phyloP scores from a whole-genome alignment of 768 basidiomycete genomes.

The Termitomyces sp. region DNA sequence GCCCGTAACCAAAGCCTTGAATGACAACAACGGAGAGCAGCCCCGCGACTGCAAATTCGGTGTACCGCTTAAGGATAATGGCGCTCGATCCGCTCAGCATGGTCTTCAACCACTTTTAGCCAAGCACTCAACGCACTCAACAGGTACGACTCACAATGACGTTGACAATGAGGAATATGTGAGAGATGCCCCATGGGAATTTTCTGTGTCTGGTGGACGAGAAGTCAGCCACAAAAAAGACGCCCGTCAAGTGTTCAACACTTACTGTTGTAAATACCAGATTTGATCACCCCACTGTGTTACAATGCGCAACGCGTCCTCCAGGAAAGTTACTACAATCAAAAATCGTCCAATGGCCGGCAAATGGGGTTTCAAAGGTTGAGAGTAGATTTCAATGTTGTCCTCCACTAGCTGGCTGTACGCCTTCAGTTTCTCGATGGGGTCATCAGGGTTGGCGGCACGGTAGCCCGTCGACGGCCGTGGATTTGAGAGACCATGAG shows the following conservation, averaged over 20 bases:
- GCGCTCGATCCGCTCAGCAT: constrained; percentile 86
- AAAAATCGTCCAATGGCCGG: constrained; percentile 94
- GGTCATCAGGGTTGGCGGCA: constrained; percentile 78
- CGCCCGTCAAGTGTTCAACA: not conserved
- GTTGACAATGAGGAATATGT: constrained; percentile 88
- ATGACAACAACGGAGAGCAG: constrained; percentile 89
- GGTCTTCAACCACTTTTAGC: constrained; percentile 42
- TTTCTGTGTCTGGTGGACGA: constrained; percentile 70
- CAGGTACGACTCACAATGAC: constrained; percentile 65
- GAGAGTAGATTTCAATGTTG: constrained; percentile 85
- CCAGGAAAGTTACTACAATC: constrained; percentile 97
- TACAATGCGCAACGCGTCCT: constrained; percentile 90
- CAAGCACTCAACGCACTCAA: not conserved
- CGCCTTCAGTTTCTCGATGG: constrained; percentile 70
- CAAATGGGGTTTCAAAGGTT: constrained; percentile 91
- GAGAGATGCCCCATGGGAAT: constrained; percentile 95
- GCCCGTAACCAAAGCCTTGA: constrained; percentile 97
- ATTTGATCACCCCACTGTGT: constrained; percentile 97
- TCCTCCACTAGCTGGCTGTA: constrained; percentile 84
- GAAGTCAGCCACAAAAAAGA: constrained; percentile 9
- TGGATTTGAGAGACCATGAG: constrained; percentile 77
- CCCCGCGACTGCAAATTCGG: constrained; percentile 87
- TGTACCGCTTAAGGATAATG: constrained; percentile 82
- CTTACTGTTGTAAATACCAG: constrained; percentile 96
- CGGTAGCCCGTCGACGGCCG: constrained; percentile 70